These are phyloP conservation scores for Kurtzmaniella quercitrusa DNA, from an alignment of 1,139 yeast genomes.

Conservation along the genomic window DNA sequence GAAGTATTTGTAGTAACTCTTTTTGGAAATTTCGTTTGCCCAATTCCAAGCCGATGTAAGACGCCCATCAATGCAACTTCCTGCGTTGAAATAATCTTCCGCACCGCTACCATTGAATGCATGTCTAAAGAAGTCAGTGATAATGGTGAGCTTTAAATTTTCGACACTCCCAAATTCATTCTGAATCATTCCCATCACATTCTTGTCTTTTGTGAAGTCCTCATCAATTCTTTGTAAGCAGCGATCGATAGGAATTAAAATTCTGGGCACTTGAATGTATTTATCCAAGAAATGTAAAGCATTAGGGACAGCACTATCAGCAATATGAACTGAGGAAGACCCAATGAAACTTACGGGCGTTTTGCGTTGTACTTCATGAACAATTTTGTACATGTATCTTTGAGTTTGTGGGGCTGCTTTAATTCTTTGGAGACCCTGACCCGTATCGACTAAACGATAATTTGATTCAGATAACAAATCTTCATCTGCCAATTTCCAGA, in stretches of 20 bases:
- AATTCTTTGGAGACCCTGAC: constrained; percentile 72
- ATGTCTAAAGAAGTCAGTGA: constrained; percentile 67
- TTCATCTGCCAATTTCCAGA: constrained; percentile 70
- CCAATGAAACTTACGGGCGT: constrained; percentile 67
- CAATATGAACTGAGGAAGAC: constrained; percentile 69
- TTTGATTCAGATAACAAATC: constrained; percentile 50
- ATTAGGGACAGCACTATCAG: constrained; percentile 77
- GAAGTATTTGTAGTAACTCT: constrained; percentile 59
- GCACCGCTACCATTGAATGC: constrained; percentile 81
- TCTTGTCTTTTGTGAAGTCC: constrained; percentile 43
- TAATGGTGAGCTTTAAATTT: constrained; percentile 47
- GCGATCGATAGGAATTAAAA: constrained; percentile 62
- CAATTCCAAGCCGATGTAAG: constrained; percentile 78
- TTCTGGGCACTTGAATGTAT: constrained; percentile 70
- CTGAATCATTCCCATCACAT: constrained; percentile 45
- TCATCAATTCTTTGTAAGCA: constrained; percentile 51
- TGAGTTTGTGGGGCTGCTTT: constrained; percentile 65
- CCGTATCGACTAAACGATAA: constrained; percentile 64
- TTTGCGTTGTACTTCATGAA: constrained; percentile 55
- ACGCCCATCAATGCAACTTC: constrained; percentile 76
- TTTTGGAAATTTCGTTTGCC: constrained; percentile 63
- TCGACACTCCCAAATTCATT: constrained; percentile 53
- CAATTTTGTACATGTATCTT: constrained; percentile 63
- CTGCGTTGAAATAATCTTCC: constrained; percentile 73
- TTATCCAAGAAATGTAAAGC: constrained; percentile 72